A percentile compares a stretch with the other conserved stretches of the same genome.
These are phyloP conservation scores for Rauvolfia tetraphylla DNA, from an alignment of 257 asterid species.

Conservation along the genomic window DNA sequence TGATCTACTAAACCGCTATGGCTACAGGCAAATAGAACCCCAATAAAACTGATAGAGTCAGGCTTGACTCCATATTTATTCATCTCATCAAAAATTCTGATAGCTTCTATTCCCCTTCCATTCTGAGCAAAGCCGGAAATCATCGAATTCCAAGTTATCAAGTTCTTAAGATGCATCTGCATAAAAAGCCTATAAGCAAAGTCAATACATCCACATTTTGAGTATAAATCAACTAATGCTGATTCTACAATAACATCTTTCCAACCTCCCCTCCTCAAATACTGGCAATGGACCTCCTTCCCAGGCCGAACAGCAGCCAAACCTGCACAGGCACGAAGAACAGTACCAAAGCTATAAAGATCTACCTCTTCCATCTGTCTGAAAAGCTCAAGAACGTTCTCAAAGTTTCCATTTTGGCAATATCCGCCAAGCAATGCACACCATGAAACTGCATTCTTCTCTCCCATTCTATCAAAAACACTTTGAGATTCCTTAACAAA, in stretches of 20 bases:
- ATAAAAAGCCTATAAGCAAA: constrained; percentile 58
- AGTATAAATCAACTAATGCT: constrained; percentile 80
- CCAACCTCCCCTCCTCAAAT: constrained; percentile 79
- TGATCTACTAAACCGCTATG: constrained; percentile 67
- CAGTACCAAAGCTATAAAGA: constrained; percentile 67
- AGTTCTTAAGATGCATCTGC: constrained; percentile 56
- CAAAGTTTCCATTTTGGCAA: constrained; percentile 58
- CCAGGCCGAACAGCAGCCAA: constrained; percentile 68
- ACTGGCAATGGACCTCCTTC: constrained; percentile 86
- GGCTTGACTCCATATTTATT: constrained; percentile 48
- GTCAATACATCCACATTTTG: constrained; percentile 76
- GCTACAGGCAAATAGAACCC: constrained; percentile 86
- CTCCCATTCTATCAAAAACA: constrained; percentile 66
- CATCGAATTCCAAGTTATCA: constrained; percentile 90
- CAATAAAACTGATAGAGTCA: constrained; percentile 60
- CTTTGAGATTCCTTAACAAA: constrained; percentile 46
- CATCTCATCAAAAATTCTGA: constrained; percentile 56
- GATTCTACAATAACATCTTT: constrained; percentile 85
- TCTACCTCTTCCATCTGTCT: constrained; percentile 54
- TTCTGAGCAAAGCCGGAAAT: constrained; percentile 91
- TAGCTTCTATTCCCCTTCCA: constrained; percentile 73
- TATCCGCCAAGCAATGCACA: constrained; percentile 86
- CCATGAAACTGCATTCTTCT: constrained; percentile 75
- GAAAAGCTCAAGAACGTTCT: constrained; percentile 51
- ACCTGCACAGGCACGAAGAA: constrained; percentile 84